These are phyloP conservation scores for Nemania bipapillata DNA, from an alignment of 2,329 filamentous ascomycete genomes.

Conservation along the genomic window DNA sequence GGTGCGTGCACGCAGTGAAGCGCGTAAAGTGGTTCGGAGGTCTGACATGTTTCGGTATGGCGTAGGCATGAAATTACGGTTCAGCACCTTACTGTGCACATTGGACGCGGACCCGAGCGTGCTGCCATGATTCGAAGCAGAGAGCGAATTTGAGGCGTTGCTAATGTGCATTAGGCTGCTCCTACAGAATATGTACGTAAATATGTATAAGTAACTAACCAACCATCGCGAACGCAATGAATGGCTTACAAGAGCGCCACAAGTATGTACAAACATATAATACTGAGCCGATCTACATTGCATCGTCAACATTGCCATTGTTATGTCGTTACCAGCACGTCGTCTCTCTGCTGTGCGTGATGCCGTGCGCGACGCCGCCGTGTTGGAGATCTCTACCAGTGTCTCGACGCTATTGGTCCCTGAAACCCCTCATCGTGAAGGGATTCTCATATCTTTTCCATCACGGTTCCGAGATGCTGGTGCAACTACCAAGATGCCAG, in stretches of 20 bases:
- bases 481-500: constrained; percentile 21
- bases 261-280: not conserved
- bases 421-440: not conserved
- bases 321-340: constrained; percentile 24
- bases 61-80: constrained; percentile 28
- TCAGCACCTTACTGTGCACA: constrained; percentile 28
- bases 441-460: constrained; percentile 8
- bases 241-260: too few species aligned
- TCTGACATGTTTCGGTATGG: constrained; percentile 35
- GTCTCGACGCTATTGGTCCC: constrained; percentile 17
- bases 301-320: constrained; percentile 31
- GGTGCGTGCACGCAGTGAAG: constrained; percentile 29
- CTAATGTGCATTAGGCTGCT: constrained; percentile 37
- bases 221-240: constrained; percentile 16
- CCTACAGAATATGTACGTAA: constrained; percentile 17
- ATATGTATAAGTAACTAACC: not conserved
- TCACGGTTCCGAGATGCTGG: constrained; percentile 23
- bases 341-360: constrained; percentile 27
- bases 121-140: constrained; percentile 25
- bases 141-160: constrained; percentile 28
- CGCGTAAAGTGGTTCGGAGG: constrained; percentile 41
- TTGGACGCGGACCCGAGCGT: constrained; percentile 30
- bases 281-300: constrained; percentile 31
- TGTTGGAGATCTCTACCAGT: constrained; percentile 13
- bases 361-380: constrained; percentile 24